Evolutionary conservation across 2,329 filamentous ascomycete genomes (phyloP).

Genomic region (Neofusicoccum ribis): DNA sequence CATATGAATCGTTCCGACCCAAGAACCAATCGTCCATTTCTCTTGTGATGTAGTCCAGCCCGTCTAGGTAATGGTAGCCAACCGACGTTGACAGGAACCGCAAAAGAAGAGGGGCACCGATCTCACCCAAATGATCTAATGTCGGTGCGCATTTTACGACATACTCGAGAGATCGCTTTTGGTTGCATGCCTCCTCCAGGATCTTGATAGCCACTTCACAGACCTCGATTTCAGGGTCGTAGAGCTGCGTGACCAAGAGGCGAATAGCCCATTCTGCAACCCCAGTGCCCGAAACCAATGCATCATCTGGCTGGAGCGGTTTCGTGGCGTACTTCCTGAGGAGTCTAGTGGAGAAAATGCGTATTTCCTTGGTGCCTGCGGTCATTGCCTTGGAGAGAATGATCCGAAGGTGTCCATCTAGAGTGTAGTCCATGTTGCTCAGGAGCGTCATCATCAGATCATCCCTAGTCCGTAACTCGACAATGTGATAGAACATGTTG

Average conservation of each 20-base stretch:
- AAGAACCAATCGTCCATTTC: constrained; percentile 99
- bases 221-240: constrained; percentile 95
- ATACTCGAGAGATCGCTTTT: constrained; percentile 86
- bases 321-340: constrained; percentile 81
- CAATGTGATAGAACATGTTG: constrained; percentile 99
- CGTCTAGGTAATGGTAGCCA: constrained; percentile 95
- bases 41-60: constrained; percentile 96
- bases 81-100: constrained; percentile 95
- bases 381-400: constrained; percentile 93
- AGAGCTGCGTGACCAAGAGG: constrained; percentile 94
- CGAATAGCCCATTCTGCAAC: constrained; percentile 96
- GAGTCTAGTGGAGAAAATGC: constrained; percentile 84
- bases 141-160: constrained; percentile 95
- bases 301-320: constrained; percentile 45
- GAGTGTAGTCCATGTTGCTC: constrained; percentile 86
- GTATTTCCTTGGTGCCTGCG: constrained; percentile 84
- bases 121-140: constrained; percentile 92
- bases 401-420: constrained; percentile 82
- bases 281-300: constrained; percentile 46
- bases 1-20: constrained; percentile 94
- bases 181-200: constrained; percentile 94
- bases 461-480: constrained; percentile 85
- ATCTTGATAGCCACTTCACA: constrained; percentile 97
- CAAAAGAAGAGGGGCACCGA: constrained; percentile 87
- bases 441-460: constrained; percentile 88